A percentile compares a stretch with the other conserved stretches of the same genome.
phyloP scores from a whole-genome alignment of 225 moss, liverwort and hornwort genomes.

The Asterella californica region DNA sequence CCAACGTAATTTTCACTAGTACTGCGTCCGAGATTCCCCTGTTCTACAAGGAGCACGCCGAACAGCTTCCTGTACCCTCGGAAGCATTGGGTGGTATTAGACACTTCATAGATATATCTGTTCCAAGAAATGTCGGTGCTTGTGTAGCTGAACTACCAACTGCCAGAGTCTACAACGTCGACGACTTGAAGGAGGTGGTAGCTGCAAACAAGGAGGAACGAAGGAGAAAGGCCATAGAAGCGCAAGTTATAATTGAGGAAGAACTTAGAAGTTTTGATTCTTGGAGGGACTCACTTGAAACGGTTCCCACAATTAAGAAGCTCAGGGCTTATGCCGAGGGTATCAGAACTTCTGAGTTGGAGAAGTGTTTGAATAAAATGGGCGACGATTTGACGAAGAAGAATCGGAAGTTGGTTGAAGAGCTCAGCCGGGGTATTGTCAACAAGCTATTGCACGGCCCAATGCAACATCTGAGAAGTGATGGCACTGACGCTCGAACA shows the following conservation, averaged over 20 bases:
- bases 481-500: slow-evolving; percentile 64
- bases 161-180: slow-evolving; percentile 83
- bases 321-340: slow-evolving; percentile 79
- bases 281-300: slow-evolving; percentile 88
- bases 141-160: slow-evolving; percentile 60
- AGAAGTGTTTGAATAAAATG: slow-evolving; percentile 87
- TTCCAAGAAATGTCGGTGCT: slow-evolving; percentile 78
- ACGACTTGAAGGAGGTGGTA: slow-evolving; percentile 86
- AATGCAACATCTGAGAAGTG: slow-evolving; percentile 79
- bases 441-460: slow-evolving; percentile 87
- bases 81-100: slow-evolving; percentile 52
- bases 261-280: slow-evolving; percentile 82
- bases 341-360: slow-evolving; percentile 63
- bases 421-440: slow-evolving; percentile 78
- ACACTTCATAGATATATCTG: slow-evolving; percentile 84
- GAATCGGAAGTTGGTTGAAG: slow-evolving; percentile 71
- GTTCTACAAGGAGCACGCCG: slow-evolving; percentile 64
- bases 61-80: slow-evolving; percentile 49
- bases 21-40: slow-evolving; percentile 76
- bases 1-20: slow-evolving; percentile 77
- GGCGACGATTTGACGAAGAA: slow-evolving; percentile 75
- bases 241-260: slow-evolving; percentile 80
- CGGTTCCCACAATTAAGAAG: slow-evolving; percentile 91
- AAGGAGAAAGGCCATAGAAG: slow-evolving; percentile 70
- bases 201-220: slow-evolving; percentile 90